Percentiles rank a stretch among this genome's conserved stretches.
Evolutionary conservation across 2,329 filamentous ascomycete genomes (phyloP).

Genomic region (Diaporthe velutina): DNA sequence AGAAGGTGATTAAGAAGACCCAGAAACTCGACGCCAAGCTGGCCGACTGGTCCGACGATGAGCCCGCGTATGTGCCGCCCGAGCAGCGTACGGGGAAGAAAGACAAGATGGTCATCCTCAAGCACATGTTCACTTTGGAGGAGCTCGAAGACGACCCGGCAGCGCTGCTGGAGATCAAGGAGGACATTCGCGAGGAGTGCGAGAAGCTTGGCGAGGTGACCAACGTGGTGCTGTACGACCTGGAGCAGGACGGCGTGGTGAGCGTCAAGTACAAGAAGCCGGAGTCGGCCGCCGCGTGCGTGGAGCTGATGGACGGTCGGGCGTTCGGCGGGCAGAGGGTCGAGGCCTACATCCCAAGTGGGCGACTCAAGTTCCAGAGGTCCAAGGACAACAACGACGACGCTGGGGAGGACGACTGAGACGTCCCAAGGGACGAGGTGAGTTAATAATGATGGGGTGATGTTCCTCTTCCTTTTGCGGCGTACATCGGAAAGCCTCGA

Average conservation of each 20-base stretch:
- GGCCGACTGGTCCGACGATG: constrained; percentile 95
- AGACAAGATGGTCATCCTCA: constrained; percentile 88
- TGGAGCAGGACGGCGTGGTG: constrained; percentile 86
- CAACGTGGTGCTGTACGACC: constrained; percentile 91
- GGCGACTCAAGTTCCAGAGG: constrained; percentile 80
- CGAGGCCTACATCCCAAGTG: constrained; percentile 77
- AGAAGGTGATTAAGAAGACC: constrained; percentile 91
- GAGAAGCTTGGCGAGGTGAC: constrained; percentile 88
- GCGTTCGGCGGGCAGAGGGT: constrained; percentile 81
- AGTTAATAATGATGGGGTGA: constrained; percentile 33
- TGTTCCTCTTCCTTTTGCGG: not conserved
- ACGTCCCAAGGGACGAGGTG: constrained; percentile 4
- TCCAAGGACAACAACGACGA: constrained; percentile 68
- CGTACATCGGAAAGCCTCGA: not conserved
- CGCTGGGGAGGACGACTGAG: constrained; percentile 53
- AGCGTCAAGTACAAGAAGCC: constrained; percentile 84
- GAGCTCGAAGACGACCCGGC: constrained; percentile 89
- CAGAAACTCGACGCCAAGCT: constrained; percentile 93
- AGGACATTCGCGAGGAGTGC: constrained; percentile 93
- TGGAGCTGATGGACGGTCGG: constrained; percentile 83
- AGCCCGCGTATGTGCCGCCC: constrained; percentile 65
- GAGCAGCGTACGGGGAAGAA: constrained; percentile 66
- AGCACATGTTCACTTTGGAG: constrained; percentile 91
- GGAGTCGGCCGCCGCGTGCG: constrained; percentile 79
- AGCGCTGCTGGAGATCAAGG: constrained; percentile 89